Base-by-base conservation (phyloP, 2,329 filamentous ascomycete species). In the Xylariaceae sp. region DNA sequence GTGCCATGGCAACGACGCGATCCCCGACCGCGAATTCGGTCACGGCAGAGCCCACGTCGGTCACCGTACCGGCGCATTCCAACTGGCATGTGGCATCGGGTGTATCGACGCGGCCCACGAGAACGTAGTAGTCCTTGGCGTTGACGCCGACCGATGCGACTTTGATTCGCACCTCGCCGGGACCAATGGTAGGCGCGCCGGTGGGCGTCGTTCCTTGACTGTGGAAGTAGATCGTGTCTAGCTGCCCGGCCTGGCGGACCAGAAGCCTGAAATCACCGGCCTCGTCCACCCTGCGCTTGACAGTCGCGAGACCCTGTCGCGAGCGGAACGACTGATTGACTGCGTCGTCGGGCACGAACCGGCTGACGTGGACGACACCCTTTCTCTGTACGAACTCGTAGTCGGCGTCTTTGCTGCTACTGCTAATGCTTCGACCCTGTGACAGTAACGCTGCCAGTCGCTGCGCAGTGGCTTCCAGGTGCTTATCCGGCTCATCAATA, bases 1-100 rank as follows among this genome's bases (percentile, higher is more conserved):
- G 60, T 1, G 56, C 53, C 42, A 59, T 55, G 3, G 49, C 62
- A 9, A 61, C 58, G 11, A 66, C 62, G 1, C 59, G 47, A 43
- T 67, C 61, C 7, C 64, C 58, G 2, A 49, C 11, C 30, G 49
- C 46, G 31, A 66, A 30, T 3, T 5, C 3, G 4, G 19, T 19
- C 12, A 17, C 39, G 5, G 5, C 39, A 11, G n/a, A 17, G 5
- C 65, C 62, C 15, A 59, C 49, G 6, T 50, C 44, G 17, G 41
- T 52, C 1, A 68, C 57, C 5, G 61, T 45, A 27, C 65, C 65
- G 18, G 45, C 30, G 50, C 42, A 48, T 18, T 57, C 54, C 11
- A 42, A 32, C 18, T 46, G 40, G 32, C 51, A 51, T 11, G 51
- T 49, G 19, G 36, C 51, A 38, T 52, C 19, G 14, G n/a, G 30